Conservation (phyloP, 257 asterid genomes). For the Penstemon eatonii region DNA sequence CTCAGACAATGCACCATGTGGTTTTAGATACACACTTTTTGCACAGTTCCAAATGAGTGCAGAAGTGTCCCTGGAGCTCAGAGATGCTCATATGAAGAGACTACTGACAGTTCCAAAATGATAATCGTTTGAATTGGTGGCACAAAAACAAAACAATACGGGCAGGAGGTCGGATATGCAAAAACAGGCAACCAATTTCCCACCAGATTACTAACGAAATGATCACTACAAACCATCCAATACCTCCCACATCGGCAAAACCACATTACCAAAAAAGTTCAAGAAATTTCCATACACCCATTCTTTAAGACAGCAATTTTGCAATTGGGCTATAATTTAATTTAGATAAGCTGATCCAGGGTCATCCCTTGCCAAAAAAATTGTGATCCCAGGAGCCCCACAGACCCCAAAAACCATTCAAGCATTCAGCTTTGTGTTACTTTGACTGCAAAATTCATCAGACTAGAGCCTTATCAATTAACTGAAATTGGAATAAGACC, state of each 20-base stretch:
- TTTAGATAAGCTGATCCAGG: slow-evolving; percentile 23
- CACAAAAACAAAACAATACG: slow-evolving; percentile 19
- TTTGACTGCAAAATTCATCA: slow-evolving; percentile 7
- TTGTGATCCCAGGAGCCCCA: slow-evolving; percentile 9
- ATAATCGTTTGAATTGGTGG: slow-evolving; percentile 26
- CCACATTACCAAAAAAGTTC: slow-evolving; percentile 13
- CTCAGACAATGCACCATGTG: slow-evolving; percentile 16
- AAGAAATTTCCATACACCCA: slow-evolving; percentile 21
- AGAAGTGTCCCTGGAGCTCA: slow-evolving; percentile 22
- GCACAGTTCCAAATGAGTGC: slow-evolving; percentile 32
- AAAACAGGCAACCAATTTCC: slow-evolving; percentile 16
- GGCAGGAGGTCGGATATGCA: slow-evolving; percentile 6
- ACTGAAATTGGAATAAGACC: neutral
- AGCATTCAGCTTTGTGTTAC: slow-evolving; percentile 5
- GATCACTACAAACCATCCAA: slow-evolving; percentile 13
- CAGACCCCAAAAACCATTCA: slow-evolving; percentile 23
- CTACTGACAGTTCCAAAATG: slow-evolving; percentile 19
- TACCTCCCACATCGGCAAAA: slow-evolving; percentile 23
- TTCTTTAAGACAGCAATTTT: slow-evolving; percentile 20
- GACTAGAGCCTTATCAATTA: neutral
- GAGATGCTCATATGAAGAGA: slow-evolving; percentile 18
- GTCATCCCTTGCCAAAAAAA: slow-evolving; percentile 21
- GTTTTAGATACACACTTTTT: slow-evolving; percentile 20
- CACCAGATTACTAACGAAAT: slow-evolving; percentile 19
- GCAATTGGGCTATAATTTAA: slow-evolving; percentile 11